Evolutionary conservation across 2,329 filamentous ascomycete genomes (phyloP), one percentile per base, ranked within the genome.

Genomic region (Hymenotorrendiella dingleyae): DNA sequence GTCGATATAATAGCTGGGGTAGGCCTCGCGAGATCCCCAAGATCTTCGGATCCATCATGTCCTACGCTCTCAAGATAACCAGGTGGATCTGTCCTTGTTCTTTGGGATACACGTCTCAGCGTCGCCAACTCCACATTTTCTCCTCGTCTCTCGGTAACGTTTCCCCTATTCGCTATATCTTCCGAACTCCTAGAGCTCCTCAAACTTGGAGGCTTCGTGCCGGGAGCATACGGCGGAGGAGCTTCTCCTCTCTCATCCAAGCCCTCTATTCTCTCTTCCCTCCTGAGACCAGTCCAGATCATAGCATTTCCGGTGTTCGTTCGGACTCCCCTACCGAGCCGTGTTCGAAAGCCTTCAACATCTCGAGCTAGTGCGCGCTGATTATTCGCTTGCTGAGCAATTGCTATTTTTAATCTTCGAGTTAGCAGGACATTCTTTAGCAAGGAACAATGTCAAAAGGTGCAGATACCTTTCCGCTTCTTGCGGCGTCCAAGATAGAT

Each of bases 231-330:
- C 0, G 80, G 77, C 36, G 80, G 80, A 37, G 80, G 80, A 8
- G 79, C 76, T 58, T 83, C 78, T 21, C 80, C 80, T 32, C 71
- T 61, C 63, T 82, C 79, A 56, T 84, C 72, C 43, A 83, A 60
- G 0, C 80, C 80, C 49, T 84, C 80, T 34, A 72, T 41, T 21
- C 43, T 43, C 24, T 34, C 29, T 16, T 36, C 19, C 22, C 28
- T 26, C n/a, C 19, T 24, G 11, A 29, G 7, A 17, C 39, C 41
- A 30, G 35, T 43, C 30, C 46, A 45, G 27, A 49, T 48, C 9
- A 45, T 49, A 27, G 45, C 49, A 8, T 47, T 29, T 24, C 35
- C 35, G 20, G 30, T 20, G 17, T 33, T 33, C 16, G 23, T 16
- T 22, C 12, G 16, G 16, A 11, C 27, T 29, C 29, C 29, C 26